phyloP scores from a whole-genome alignment of 2,329 filamentous ascomycete genomes.

The Ceratocystis ficicola region DNA sequence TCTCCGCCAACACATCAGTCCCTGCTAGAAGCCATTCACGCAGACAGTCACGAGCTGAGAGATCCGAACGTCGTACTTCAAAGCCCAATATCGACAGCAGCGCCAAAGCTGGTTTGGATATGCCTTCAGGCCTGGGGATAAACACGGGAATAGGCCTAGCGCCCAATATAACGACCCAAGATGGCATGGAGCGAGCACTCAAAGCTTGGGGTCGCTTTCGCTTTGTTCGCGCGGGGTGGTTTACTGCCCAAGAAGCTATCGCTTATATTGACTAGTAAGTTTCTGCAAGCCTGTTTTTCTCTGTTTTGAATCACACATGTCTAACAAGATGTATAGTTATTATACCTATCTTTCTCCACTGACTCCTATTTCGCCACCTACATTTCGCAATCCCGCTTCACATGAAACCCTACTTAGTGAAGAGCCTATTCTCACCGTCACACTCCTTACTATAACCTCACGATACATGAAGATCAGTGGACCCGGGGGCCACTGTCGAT shows the following conservation, averaged over 20 bases:
- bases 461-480: slow-evolving; percentile 71
- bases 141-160: slow-evolving; percentile 32
- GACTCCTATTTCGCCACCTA: slow-evolving; percentile 85
- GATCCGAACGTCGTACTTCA: background rate
- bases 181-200: slow-evolving; percentile 45
- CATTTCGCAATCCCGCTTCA: slow-evolving; percentile 69
- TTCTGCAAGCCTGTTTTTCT: background rate
- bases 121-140: background rate
- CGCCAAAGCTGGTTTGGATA: slow-evolving; percentile 21
- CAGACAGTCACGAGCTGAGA: slow-evolving; percentile 12
- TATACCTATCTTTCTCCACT: slow-evolving; percentile 83
- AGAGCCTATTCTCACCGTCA: slow-evolving; percentile 86
- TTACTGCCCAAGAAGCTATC: slow-evolving; percentile 85
- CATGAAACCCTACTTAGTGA: slow-evolving; percentile 73
- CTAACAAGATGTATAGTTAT: slow-evolving; percentile 44
- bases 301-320: slow-evolving; percentile 16
- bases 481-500: slow-evolving; percentile 68
- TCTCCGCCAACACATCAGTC: background rate
- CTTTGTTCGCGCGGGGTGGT: slow-evolving; percentile 95
- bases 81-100: slow-evolving; percentile 29
- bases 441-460: slow-evolving; percentile 80
- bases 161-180: slow-evolving; percentile 26
- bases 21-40: slow-evolving; percentile 13
- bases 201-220: slow-evolving; percentile 84
- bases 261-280: slow-evolving; percentile 82